Base-by-base conservation (phyloP, 176 grass and related monocot genomes). In the Eremochloa ophiuroides region DNA sequence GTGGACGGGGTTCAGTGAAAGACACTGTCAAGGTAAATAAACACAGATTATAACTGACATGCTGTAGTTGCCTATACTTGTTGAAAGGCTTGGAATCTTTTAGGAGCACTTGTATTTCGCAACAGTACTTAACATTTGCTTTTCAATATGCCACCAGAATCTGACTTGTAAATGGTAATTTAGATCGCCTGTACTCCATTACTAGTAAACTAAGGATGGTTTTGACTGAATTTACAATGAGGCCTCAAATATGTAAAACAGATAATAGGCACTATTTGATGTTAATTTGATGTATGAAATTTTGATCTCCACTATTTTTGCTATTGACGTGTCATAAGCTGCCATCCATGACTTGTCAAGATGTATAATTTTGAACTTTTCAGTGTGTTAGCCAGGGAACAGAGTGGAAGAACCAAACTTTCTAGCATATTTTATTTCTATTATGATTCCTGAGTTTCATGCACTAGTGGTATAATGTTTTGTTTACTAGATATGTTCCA, bases 1-100 rank as follows among this genome's bases (percentile, higher is more conserved):
- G 96, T 70, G 96, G 96, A 66, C 82, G 82, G 25, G 91, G 96
- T 85, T 99, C 93, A 34, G 96, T 99, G 66, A 99, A 95, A 89
- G 96, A 99, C 88, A 78, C 82, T 76, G 50, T 95, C 71, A 95
- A 99, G 96, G 96, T 95, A 93, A 87, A 69, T 61, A 20, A 83
- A 74, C n/a, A 74, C 18, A 86, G 2, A 80, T 68, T 82, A 78
- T n/a, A 86, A 67, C 53, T 74, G 66, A 27, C 70, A 76, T 89
- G 17, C 9, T 75, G 8, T 80, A 63, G 67, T 59, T 79, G 14
- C 47, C 59, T 75, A 61, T 75, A 76, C 47, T 74, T 80, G 33
- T 37, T 35, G n/a, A 35, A 75, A 70, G 7, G 15, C 12, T 25
- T 62, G 20, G 25, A 80, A 48, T 51, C 16, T 66, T 60, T 55